Conservation (phyloP, 140 eudicot genomes). For the Bidens hawaiensis region DNA sequence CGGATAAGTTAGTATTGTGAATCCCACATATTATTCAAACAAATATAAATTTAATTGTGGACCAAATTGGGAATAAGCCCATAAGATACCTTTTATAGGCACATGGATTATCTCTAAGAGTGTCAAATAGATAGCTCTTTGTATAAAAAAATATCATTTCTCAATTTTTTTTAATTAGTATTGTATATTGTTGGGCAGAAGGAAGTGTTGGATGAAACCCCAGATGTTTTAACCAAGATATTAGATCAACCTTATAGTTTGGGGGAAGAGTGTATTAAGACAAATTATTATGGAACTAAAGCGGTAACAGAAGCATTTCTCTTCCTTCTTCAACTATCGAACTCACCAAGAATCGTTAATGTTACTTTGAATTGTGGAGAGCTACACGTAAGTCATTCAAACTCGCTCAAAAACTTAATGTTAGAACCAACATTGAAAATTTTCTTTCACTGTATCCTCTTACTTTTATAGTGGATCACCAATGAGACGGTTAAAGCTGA, state of each 20-base stretch:
- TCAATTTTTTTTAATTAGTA: too few relatives aligned
- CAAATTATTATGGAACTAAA: conserved; percentile 45
- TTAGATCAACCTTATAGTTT: conserved; percentile 24
- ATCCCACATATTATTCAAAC: too few relatives aligned
- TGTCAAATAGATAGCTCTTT: too few relatives aligned
- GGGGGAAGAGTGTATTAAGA: conserved; percentile 40
- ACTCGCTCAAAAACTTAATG: background rate
- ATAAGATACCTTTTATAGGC: too few relatives aligned
- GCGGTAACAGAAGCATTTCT: conserved; percentile 37
- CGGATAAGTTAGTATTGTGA: too few relatives aligned
- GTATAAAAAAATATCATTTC: too few relatives aligned
- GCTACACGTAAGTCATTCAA: conserved; percentile 28
- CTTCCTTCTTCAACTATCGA: conserved; percentile 40
- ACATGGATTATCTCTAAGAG: too few relatives aligned
- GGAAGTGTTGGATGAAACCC: conserved; percentile 28
- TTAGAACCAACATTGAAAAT: background rate
- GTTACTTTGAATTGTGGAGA: conserved; percentile 33
- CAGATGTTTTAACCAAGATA: conserved; percentile 21
- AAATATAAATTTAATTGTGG: too few relatives aligned
- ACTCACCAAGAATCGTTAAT: conserved; percentile 49
- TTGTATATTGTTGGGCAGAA: conserved; percentile 5
- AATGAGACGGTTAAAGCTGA: conserved; percentile 36
- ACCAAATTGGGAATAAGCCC: too few relatives aligned
- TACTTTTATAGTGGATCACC: conserved; percentile 21
- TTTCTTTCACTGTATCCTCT: background rate